Evolutionary conservation across 1,284 basidiomycete genomes (phyloP).

Genomic region (Gymnopus androsaceus): DNA sequence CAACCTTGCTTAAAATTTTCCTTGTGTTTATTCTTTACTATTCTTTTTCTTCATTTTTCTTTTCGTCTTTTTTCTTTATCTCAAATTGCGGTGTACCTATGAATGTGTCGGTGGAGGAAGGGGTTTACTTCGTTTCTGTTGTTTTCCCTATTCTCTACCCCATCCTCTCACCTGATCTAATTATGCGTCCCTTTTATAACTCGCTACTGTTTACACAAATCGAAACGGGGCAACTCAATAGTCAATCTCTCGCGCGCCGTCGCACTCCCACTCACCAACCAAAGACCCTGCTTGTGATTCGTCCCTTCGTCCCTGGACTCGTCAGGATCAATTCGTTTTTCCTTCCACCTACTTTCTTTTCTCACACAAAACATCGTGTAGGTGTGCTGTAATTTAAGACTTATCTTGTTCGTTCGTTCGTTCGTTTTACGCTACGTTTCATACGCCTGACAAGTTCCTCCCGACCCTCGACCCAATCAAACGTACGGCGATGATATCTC

Average conservation of each 20-base stretch:
- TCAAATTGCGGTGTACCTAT: not conserved
- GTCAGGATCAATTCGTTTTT: too few species aligned
- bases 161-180: slow-evolving; percentile 9
- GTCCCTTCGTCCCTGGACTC: too few species aligned
- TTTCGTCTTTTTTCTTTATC: not conserved
- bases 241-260: too few species aligned
- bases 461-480: too few species aligned
- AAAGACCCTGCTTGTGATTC: too few species aligned
- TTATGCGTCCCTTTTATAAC: slow-evolving; percentile 3
- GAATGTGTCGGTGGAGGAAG: slow-evolving; percentile 1
- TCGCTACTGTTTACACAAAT: not conserved
- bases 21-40: slow-evolving; percentile 33
- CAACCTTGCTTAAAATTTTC: slow-evolving; percentile 21
- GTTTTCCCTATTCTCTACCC: slow-evolving; percentile 17
- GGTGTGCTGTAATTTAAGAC: too few species aligned
- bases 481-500: too few species aligned
- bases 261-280: not conserved
- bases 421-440: too few species aligned
- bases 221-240: not conserved
- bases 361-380: too few species aligned
- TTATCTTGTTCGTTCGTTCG: too few species aligned
- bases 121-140: slow-evolving; percentile 33
- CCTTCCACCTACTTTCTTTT: too few species aligned
- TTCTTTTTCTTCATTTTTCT: slow-evolving; percentile 13
- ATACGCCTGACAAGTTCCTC: too few species aligned